Base-by-base conservation (phyloP, 106 monocot genomes). In the Dactylorhiza incarnata region DNA sequence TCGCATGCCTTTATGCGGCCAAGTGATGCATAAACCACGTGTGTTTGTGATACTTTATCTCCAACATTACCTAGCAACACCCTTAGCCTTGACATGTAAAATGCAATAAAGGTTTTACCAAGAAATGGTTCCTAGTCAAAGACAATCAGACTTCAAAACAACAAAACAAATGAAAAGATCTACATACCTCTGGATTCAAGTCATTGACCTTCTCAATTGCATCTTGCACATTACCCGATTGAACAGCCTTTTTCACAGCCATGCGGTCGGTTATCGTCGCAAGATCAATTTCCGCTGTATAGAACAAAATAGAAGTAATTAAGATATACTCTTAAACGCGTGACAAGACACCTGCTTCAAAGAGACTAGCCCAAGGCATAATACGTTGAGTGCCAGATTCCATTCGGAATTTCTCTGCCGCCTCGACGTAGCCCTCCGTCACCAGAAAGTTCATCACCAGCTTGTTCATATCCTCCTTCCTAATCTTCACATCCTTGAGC, bases 181-280 rank as follows among this genome's bases (percentile, higher is more conserved):
- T 48, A 11, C 44, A 54, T 81, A 95, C 96, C 96, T 85, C 87
- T 4, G 96, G 93, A 56, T 96, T 96, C 77, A 96, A 81, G 59
- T 96, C 85, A 76, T 93, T 96, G 49, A 96, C 90, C 83, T 96
- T 96, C 81, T 91, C 93, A 22, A 96, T 96, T 0, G 96, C 96
- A 55, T 93, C 96, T 73, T 85, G 79, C 5, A 96, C 87, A 81
- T 96, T 93, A 3, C 96, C 96, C 2, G 86, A 89, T 73, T 96
- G 96, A 49, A 96, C 90, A 5, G 96, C 96, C 85, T 84, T 89
- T 75, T 93, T 96, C 25, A 96, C 93, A 25, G 88, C 96, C 93
- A 93, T 96, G 24, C 96, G 88, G 66, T 93, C 93, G 51, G 89
- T 89, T 61, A 96, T 93, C 10, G 90, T 93, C 7, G 75, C 89